These are phyloP conservation scores for Fusarium subglutinans DNA, from an alignment of 2,329 filamentous ascomycete species.

Conservation along the genomic window DNA sequence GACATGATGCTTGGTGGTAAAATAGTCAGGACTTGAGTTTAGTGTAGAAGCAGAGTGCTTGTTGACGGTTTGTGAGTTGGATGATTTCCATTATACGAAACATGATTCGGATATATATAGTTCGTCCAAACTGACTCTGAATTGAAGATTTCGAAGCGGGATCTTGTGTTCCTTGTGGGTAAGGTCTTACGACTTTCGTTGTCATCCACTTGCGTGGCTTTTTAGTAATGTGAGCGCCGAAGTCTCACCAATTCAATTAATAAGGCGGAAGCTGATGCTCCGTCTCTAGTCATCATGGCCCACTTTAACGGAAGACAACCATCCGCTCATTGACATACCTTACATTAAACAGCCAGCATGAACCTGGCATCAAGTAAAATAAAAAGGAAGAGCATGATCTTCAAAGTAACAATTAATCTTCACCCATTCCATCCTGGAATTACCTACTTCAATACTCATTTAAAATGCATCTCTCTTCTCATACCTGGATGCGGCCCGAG, in stretches of 20 bases:
- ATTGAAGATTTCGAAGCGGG: not conserved
- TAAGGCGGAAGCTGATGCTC: not conserved
- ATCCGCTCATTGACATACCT: not conserved
- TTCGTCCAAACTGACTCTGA: no score
- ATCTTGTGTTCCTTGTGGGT: not conserved
- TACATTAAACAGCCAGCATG: not conserved
- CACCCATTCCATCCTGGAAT: fast-evolving
- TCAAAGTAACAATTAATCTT: fast-evolving
- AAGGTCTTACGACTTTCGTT: not conserved
- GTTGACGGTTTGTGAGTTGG: not conserved
- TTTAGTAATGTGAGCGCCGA: not conserved
- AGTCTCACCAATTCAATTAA: not conserved
- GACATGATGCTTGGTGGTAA: not conserved
- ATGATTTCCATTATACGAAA: no score
- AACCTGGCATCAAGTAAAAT: not conserved
- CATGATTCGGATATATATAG: not conserved
- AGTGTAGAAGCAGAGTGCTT: not conserved
- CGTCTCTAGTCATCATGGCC: not conserved
- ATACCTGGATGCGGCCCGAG: slow-evolving; percentile 37
- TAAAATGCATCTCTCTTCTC: slow-evolving; percentile 32
- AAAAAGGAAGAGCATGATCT: not conserved
- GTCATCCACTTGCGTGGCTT: not conserved
- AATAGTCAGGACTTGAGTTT: no score
- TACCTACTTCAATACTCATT: fast-evolving
- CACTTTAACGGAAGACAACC: not conserved